Evolutionary conservation across 495 filamentous ascomycete genomes (phyloP).

Genomic region (Thermothielavioides terrestris): DNA sequence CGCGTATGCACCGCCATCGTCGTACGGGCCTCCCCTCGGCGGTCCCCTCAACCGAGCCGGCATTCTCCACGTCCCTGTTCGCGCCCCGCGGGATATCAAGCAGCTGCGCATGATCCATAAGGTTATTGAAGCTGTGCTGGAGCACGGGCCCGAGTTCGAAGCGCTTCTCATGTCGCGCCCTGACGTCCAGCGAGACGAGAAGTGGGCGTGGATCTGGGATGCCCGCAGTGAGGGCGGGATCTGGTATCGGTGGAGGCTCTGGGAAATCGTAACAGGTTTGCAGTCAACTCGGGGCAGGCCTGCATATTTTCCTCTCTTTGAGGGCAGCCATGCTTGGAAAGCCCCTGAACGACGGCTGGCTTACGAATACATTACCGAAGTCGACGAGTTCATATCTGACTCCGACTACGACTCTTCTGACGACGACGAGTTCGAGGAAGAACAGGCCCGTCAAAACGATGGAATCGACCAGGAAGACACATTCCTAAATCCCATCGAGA

Average conservation of each 20-base stretch:
- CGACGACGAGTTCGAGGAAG: constrained; percentile 75
- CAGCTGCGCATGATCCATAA: constrained; percentile 80
- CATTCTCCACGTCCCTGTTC: constrained; percentile 62
- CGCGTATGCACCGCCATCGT: constrained; percentile 73
- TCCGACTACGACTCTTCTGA: constrained; percentile 81
- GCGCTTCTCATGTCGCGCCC: constrained; percentile 80
- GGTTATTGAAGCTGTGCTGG: constrained; percentile 68
- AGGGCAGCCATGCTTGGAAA: constrained; percentile 61
- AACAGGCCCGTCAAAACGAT: constrained; percentile 52
- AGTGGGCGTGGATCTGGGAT: constrained; percentile 94
- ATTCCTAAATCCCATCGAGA: constrained; percentile 77
- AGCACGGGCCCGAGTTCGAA: constrained; percentile 82
- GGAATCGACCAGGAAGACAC: constrained; percentile 49
- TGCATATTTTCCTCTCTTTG: constrained; percentile 54
- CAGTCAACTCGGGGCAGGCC: constrained; percentile 24
- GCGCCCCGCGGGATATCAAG: constrained; percentile 67
- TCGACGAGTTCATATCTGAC: constrained; percentile 73
- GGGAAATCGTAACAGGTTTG: constrained; percentile 64
- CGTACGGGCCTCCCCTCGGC: constrained; percentile 44
- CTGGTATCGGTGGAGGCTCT: constrained; percentile 87
- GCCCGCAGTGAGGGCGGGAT: constrained; percentile 67
- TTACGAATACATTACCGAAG: constrained; percentile 63
- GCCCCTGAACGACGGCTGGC: constrained; percentile 55
- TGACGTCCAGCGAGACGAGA: constrained; percentile 72
- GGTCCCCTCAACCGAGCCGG: constrained; percentile 38